Base-by-base conservation (phyloP, 1,139 yeast species). In the Suhomyces bribrorum region DNA sequence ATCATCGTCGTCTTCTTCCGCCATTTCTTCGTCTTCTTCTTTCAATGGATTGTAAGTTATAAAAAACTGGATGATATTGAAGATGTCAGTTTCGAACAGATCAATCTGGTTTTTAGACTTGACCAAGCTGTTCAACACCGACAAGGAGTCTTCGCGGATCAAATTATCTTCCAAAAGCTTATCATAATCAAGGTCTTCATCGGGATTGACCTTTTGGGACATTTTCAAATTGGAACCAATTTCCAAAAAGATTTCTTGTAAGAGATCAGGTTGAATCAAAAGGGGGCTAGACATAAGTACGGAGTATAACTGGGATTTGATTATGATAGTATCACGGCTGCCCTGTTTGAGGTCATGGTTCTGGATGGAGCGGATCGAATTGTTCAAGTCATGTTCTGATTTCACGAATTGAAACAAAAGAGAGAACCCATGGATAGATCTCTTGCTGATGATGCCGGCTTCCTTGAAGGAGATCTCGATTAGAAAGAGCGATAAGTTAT, bases 11-110 rank as follows among this genome's bases (percentile, higher is more conserved):
- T 54, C 64, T 8, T 52, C 66, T 2, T 57, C 67, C 23, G 44
- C 47, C 11, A 54, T 73, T 1, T 18, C 16, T 29, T 61, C 69
- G 13, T 59, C 71, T 31, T 44, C 41, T 12, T 48, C 47, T n/a
- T 26, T 14, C 47, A 81, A 77, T 0, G 94, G 92, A 47, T 83
- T 80, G 53, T 81, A 85, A 5, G 54, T 52, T 26, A 81, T 53
- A 45, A 80, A 81, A 12, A 48, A 52, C 11, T 59, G 49, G n/a
- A 73, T 54, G 3, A 72, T 57, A 0, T 50, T 50, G 13, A 79
- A 45, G 2, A 71, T 43, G 20, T 63, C 62, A 12, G 45, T 17
- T 15, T 37, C 35, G 26, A 29, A 49, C 5, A 22, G 15, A 29
- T 11, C 31, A 13, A 42, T 37, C 17, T 29, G 9, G 22, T 43